Conservation (phyloP, 2,329 filamentous ascomycete genomes). For the Penicillium digitatum region DNA sequence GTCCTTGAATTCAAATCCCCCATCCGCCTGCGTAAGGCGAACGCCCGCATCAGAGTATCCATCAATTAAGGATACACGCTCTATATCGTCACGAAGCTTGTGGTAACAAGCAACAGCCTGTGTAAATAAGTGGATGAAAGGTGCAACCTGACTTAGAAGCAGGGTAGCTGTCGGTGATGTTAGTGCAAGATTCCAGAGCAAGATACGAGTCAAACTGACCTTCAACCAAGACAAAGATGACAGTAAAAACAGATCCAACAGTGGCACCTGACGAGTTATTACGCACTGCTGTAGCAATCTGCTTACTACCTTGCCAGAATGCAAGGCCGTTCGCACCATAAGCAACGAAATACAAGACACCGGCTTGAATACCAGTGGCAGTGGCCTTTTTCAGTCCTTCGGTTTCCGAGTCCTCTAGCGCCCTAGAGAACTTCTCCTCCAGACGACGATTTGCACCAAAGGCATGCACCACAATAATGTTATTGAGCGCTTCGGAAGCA, state of each 20-base stretch:
- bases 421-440: slow-evolving; percentile 56
- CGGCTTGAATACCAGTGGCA: slow-evolving; percentile 56
- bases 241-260: slow-evolving; percentile 38
- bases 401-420: slow-evolving; percentile 49
- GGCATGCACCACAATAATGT: slow-evolving; percentile 60
- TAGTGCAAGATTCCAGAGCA: slow-evolving; percentile 2
- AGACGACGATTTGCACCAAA: slow-evolving; percentile 59
- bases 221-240: slow-evolving; percentile 40
- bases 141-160: slow-evolving; percentile 39
- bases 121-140: slow-evolving; percentile 47
- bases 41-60: slow-evolving; percentile 23
- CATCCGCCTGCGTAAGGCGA: slow-evolving; percentile 24
- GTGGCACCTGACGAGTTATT: slow-evolving; percentile 20
- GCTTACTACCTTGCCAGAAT: slow-evolving; percentile 63
- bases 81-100: slow-evolving; percentile 57
- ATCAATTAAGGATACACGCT: slow-evolving; percentile 49
- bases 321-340: slow-evolving; percentile 64
- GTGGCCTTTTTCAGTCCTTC: slow-evolving; percentile 58
- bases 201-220: slow-evolving; percentile 20
- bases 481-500: slow-evolving; percentile 58
- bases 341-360: slow-evolving; percentile 63
- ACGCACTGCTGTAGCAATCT: slow-evolving; percentile 43
- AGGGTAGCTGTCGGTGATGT: slow-evolving; percentile 29
- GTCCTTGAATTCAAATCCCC: slow-evolving; percentile 34
- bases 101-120: slow-evolving; percentile 53